Base-by-base conservation (phyloP, 2,329 filamentous ascomycete genomes). In the Ophiosphaerella herpotricha region DNA sequence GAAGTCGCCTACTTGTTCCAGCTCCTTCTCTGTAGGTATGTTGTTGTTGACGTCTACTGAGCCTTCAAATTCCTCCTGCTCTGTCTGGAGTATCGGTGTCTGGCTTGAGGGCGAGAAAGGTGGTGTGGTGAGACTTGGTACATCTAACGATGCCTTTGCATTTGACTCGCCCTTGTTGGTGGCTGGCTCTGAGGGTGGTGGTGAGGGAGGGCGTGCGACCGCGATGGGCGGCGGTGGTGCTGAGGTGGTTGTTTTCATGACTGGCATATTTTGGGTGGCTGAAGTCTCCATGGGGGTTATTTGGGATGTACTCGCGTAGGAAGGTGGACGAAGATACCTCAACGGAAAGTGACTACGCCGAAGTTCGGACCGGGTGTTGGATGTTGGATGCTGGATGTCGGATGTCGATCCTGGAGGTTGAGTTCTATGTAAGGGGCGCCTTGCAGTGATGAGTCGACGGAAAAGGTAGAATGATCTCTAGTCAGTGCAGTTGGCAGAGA, bases 21-120 rank as follows among this genome's bases (percentile, higher is more conserved):
- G 48, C 38, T 70, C 68, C 33, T 65, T 56, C 36, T 67, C 56
- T 1, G 63, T 67, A 1, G 71, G 72, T 26, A 73, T 44, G 39
- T 71, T 66, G 39, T 74, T 64, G 56, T 70, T 72, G 45, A 74
- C 70, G n/a, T 70, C 53, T 21, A 73, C 56, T 36, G 64, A 66
- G 49, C 71, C 71, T 41, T 64, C 58, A 39, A 74, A 74, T 37
- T 66, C 63, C 21, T 66, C 62, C 34, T 70, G 60, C 40, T 64
- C 66, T 35, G 68, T 67, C 36, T 61, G 58, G 16, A 72, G 49
- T 6, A 68, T 61, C 0, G 68, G 64, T 8, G 67, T 71, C 16
- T 64, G 59, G 52, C 67, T 71, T 9, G 62, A 61, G 2, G 69
- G 68, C 21, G 66, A 70, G 52, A 70, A 68, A 0, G 67, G 67